Conservation (phyloP, 495 filamentous ascomycete genomes). For the Tricharina praecox region DNA sequence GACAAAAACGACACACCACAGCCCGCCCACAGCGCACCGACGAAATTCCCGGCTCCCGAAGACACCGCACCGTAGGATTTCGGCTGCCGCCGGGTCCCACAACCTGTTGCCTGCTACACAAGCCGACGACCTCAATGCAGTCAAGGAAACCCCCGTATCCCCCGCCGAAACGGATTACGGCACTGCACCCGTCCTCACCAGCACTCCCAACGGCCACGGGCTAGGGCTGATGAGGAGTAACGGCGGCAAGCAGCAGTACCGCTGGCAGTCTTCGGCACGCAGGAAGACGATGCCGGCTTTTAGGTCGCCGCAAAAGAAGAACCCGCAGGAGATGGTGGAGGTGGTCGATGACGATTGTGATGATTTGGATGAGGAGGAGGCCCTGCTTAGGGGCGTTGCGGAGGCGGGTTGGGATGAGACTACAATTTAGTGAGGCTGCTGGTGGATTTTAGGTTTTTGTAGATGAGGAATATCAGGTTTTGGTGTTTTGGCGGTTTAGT, state of each 20-base stretch:
- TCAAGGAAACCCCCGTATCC: not conserved
- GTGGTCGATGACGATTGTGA: not conserved
- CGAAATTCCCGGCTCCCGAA: not conserved
- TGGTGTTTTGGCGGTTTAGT: too few species aligned
- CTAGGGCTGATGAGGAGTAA: too few species aligned
- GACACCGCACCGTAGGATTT: not conserved
- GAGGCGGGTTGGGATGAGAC: not conserved
- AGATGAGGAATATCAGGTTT: not conserved
- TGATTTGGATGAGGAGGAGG: not conserved
- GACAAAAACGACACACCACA: not conserved
- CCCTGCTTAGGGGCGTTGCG: not conserved
- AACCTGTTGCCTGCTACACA: too few species aligned
- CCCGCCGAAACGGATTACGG: not conserved
- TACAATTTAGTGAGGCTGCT: too few species aligned
- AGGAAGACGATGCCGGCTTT: not conserved
- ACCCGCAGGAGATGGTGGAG: too few species aligned
- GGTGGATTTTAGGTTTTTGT: not conserved
- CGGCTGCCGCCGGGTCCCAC: too few species aligned
- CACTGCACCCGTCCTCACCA: not conserved
- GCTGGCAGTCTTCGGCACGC: too few species aligned
- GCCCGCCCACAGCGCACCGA: not conserved
- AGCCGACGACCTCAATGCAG: not conserved
- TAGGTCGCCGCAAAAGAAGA: not conserved
- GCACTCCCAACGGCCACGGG: not conserved
- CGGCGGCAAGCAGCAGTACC: too few species aligned